A percentile compares a stretch with the other conserved stretches of the same genome.
phyloP scores from a whole-genome alignment of 441 rosid species.

The Aquilaria agallochum region DNA sequence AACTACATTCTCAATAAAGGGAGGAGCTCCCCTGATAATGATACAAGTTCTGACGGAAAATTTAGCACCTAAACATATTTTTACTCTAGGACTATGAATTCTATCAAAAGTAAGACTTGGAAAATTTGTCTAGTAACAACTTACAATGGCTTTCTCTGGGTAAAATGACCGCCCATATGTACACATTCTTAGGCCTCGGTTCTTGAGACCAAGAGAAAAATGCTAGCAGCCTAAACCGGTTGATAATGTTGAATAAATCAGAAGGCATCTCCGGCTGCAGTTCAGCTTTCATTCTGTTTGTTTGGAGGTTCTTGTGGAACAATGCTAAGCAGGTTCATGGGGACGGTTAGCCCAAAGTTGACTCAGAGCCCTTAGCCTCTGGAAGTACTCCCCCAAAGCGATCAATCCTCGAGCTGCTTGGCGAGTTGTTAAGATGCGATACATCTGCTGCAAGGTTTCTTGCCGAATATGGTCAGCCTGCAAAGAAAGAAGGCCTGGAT shows the following conservation, averaged over 20 bases:
- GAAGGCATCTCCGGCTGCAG: constrained; percentile 17
- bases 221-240: constrained; percentile 31
- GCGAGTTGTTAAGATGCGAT: constrained; percentile 58
- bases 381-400: constrained; percentile 90
- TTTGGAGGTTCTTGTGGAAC: constrained; percentile 2
- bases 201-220: constrained; percentile 35
- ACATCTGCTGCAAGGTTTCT: constrained; percentile 84
- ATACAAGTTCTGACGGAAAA: constrained; percentile 7
- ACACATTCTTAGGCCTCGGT: constrained; percentile 22
- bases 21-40: constrained; percentile 4
- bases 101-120: constrained; percentile 6
- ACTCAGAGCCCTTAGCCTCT: constrained; percentile 76
- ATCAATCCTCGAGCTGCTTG: constrained; percentile 89
- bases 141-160: constrained; percentile 9
- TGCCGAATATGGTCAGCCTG: constrained; percentile 96
- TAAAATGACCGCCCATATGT: constrained; percentile 25
- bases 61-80: constrained; percentile 11
- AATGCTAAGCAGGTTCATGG: constrained; percentile 54
- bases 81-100: constrained; percentile 8
- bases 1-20: constrained; percentile 5
- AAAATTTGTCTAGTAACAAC: constrained; percentile 17
- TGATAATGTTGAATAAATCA: constrained; percentile 17
- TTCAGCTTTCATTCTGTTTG: constrained; percentile 10
- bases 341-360: constrained; percentile 67
- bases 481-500: background rate